Conservation (phyloP, 1,139 yeast genomes). For the Debaryomyces singareniensis region DNA sequence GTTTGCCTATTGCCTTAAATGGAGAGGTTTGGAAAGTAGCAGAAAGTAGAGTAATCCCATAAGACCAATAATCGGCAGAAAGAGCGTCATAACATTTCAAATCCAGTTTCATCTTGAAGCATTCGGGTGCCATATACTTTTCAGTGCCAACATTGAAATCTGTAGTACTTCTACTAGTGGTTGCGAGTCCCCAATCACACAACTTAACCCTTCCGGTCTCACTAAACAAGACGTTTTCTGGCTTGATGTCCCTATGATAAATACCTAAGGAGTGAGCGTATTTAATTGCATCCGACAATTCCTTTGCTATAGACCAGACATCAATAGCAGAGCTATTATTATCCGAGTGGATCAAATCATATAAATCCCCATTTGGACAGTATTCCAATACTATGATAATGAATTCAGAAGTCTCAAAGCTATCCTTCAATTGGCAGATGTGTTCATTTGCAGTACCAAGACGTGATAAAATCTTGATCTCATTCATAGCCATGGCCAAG, state of each 20-base stretch:
- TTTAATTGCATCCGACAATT: constrained; percentile 32
- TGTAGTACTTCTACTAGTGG: constrained; percentile 24
- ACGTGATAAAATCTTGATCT: constrained; percentile 33
- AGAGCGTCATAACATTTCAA: constrained; percentile 25
- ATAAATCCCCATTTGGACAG: constrained; percentile 45
- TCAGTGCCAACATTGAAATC: constrained; percentile 53
- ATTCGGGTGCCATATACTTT: constrained; percentile 55
- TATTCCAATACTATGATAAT: constrained; percentile 44
- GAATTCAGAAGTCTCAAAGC: constrained; percentile 33
- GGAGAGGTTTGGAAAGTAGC: constrained; percentile 45
- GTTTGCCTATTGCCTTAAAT: constrained; percentile 22
- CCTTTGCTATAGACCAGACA: constrained; percentile 26
- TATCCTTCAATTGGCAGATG: constrained; percentile 39
- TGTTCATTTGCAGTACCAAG: constrained; percentile 29
- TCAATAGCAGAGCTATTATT: constrained; percentile 14
- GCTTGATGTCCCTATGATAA: constrained; percentile 51
- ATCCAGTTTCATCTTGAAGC: constrained; percentile 16
- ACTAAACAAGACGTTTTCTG: constrained; percentile 45
- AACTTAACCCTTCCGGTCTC: constrained; percentile 36
- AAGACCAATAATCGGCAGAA: constrained; percentile 38
- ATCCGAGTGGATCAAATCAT: constrained; percentile 33
- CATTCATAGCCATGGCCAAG: constrained; percentile 37
- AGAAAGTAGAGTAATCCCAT: constrained; percentile 38
- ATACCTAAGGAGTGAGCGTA: constrained; percentile 39
- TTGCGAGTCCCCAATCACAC: constrained; percentile 55